Evolutionary conservation across 2,329 filamentous ascomycete species (phyloP).

Genomic region (Dactylonectria estremocensis): DNA sequence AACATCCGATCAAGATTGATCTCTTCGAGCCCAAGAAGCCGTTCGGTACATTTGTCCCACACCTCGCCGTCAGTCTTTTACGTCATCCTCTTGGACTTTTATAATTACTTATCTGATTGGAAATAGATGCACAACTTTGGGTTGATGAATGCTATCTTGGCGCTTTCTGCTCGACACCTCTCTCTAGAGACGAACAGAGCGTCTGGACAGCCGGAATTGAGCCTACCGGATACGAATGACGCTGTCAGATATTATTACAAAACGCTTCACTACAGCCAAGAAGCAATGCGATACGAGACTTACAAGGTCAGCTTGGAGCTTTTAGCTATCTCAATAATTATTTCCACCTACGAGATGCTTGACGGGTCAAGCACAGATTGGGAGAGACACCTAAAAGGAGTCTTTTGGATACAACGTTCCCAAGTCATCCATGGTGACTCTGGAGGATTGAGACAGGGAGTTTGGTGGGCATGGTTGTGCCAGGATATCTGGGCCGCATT

Average conservation of each 20-base stretch:
- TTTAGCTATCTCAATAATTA: constrained; percentile 70
- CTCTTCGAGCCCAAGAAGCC: constrained; percentile 40
- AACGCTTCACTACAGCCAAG: constrained; percentile 72
- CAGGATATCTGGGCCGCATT: constrained; percentile 78
- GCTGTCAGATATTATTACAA: constrained; percentile 71
- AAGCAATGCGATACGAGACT: constrained; percentile 69
- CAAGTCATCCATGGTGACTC: constrained; percentile 73
- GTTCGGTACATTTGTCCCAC: constrained; percentile 37
- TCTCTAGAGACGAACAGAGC: neutral
- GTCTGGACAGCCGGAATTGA: neutral
- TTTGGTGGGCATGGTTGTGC: constrained; percentile 77
- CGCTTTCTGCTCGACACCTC: constrained; percentile 57
- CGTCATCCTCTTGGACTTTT: neutral
- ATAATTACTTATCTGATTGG: neutral
- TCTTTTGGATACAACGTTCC: constrained; percentile 76
- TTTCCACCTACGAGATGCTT: constrained; percentile 77
- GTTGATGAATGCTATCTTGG: constrained; percentile 70
- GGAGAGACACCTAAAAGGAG: constrained; percentile 74
- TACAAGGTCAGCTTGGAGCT: constrained; percentile 72
- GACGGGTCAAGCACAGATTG: constrained; percentile 66
- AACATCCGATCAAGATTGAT: constrained; percentile 28
- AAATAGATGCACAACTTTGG: constrained; percentile 60
- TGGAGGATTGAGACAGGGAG: constrained; percentile 68
- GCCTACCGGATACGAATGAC: constrained; percentile 33
- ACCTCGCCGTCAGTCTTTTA: constrained; percentile 48